These are phyloP conservation scores for Gossypium arboreum DNA, from an alignment of 345 rosid genomes.

Conservation along the genomic window DNA sequence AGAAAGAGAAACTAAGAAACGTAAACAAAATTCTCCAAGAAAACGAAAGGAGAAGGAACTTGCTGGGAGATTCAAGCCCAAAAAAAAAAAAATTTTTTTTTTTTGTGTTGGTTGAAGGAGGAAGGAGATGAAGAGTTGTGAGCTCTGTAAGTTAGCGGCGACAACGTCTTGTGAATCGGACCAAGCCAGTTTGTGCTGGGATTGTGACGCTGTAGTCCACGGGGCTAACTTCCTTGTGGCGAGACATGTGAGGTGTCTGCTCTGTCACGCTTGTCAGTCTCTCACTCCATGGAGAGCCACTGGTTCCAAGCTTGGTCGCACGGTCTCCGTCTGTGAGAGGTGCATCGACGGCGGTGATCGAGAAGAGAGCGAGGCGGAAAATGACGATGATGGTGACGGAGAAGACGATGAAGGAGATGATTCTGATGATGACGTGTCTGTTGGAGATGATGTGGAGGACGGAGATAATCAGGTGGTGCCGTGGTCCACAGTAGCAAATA, in stretches of 20 bases:
- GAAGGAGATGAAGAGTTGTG: slow-evolving; percentile 46
- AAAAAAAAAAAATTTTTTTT: neutral
- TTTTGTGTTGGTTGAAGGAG: neutral
- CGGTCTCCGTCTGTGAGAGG: slow-evolving; percentile 46
- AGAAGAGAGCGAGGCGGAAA: slow-evolving; percentile 21
- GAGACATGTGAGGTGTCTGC: slow-evolving; percentile 49
- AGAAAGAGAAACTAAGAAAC: slow-evolving; percentile 9
- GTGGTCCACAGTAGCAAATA: slow-evolving; percentile 29
- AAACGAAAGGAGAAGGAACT: slow-evolving; percentile 17
- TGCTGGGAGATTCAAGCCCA: neutral
- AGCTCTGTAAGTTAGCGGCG: slow-evolving; percentile 52
- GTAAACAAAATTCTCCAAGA: slow-evolving; percentile 16
- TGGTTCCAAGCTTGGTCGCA: slow-evolving; percentile 47
- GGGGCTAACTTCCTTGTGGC: slow-evolving; percentile 81
- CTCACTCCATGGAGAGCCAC: slow-evolving; percentile 62
- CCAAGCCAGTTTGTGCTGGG: slow-evolving; percentile 69
- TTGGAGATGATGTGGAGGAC: slow-evolving; percentile 17
- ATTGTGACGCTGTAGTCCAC: slow-evolving; percentile 63
- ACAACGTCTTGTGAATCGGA: slow-evolving; percentile 62
- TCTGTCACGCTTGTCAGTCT: slow-evolving; percentile 49
- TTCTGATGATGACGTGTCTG: slow-evolving; percentile 14
- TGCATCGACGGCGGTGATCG: slow-evolving; percentile 29
- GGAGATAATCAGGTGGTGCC: slow-evolving; percentile 63
- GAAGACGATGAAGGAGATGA: slow-evolving; percentile 14
- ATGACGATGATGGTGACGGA: slow-evolving; percentile 18